Base-by-base conservation (phyloP, 495 filamentous ascomycete species). In the Penicillium simplicissimum region DNA sequence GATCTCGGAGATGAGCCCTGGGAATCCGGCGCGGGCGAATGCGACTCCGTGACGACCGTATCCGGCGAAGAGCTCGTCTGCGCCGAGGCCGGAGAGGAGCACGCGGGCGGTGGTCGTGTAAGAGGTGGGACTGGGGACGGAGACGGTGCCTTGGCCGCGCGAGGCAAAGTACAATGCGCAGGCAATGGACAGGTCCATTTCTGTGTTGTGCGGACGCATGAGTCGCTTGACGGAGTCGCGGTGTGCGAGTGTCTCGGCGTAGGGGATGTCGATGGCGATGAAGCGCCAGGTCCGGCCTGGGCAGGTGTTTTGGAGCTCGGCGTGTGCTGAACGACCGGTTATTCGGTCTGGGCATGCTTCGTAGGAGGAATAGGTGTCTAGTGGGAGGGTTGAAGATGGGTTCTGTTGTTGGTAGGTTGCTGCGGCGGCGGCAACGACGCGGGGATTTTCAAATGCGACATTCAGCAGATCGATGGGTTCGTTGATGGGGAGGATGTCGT, bases 131-230 rank as follows among this genome's bases (percentile, higher is more conserved):
- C 52, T 47, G 52, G 13, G 11, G 25, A 45, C n/a, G 11, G 37
- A 36, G 23, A 43, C 25, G 35, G 60, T 64, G 0, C 94, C 95
- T 57, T 77, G 78, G 8, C 92, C 94, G 13, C 93, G 86, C 8
- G 94, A 87, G 4, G 95, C 92, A 71, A 98, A 98, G 76, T 97
- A 98, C 48, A 98, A 82, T 0, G 95, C 95, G 55, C 84, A 86
- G 2, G 89, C 90, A 65, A 99, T 98, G n/a, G 96, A 98, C 3
- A 97, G 82, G 68, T 99, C 95, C 95, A 99, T 99, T 72, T 97
- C 96, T 0, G 95, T 98, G 67, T 96, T 92, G 73, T 98, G 95
- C 0, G 95, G 95, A 66, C 88, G 83, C 67, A 98, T 95, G 14
- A 99, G 82, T 2, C 84, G 82, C 38, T 91, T 82, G 4, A 98